Conservation (phyloP, 148 eudicot genomes). For the Salicornia ramosissima region DNA sequence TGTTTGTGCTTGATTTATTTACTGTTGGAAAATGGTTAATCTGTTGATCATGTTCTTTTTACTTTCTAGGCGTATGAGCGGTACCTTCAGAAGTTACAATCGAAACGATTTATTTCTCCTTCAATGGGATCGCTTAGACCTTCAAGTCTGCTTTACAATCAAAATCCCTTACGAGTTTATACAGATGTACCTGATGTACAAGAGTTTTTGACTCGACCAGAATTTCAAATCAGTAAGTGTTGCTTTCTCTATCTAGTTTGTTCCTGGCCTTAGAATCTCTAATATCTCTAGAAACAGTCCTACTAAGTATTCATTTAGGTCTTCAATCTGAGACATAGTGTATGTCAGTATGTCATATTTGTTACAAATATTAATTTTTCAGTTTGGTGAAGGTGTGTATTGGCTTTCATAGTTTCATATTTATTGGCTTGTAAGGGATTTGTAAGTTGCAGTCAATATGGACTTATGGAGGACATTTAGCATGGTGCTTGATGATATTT, state of each 20-base stretch:
- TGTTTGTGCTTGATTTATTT: background rate
- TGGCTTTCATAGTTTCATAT: background rate
- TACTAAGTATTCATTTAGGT: background rate
- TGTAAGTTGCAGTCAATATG: background rate
- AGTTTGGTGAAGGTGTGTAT: background rate
- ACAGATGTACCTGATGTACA: slow-evolving; percentile 83
- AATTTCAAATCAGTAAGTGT: slow-evolving; percentile 67
- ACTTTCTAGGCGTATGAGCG: slow-evolving; percentile 65
- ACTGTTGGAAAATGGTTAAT: background rate
- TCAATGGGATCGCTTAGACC: slow-evolving; percentile 27
- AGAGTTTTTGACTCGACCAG: slow-evolving; percentile 74
- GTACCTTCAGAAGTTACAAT: slow-evolving; percentile 42
- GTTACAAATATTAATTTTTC: background rate
- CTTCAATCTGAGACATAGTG: background rate
- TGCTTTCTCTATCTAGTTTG: background rate
- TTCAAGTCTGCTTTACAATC: slow-evolving; percentile 34
- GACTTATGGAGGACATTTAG: background rate
- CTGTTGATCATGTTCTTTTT: background rate
- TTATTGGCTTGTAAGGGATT: too few relatives aligned
- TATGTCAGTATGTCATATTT: background rate
- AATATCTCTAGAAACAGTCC: background rate
- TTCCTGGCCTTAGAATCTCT: background rate
- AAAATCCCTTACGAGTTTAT: slow-evolving; percentile 56
- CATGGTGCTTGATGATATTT: background rate
- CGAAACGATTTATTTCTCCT: slow-evolving; percentile 33